phyloP scores from a whole-genome alignment of 441 rosid species.

The Corymbia citriodora region DNA sequence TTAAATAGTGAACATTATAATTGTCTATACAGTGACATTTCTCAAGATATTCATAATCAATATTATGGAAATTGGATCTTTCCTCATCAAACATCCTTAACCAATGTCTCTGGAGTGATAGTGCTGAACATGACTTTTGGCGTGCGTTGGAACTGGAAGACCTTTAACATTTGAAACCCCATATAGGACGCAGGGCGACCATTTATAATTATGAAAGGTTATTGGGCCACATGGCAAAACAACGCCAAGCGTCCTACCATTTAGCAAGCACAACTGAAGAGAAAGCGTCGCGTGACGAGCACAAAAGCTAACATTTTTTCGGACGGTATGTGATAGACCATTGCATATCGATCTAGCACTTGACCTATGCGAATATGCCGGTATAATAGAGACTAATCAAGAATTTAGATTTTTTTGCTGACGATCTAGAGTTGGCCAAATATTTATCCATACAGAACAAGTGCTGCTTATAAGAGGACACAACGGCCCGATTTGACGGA shows the following conservation, averaged over 20 bases:
- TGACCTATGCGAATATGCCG: not conserved
- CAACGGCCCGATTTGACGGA: not conserved
- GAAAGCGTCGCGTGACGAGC: not conserved
- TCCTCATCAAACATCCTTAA: not conserved
- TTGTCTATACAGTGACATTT: not conserved
- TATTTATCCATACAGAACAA: not conserved
- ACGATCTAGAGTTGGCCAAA: not conserved
- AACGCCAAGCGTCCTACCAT: not conserved
- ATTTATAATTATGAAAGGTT: not conserved
- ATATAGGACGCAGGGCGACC: not conserved
- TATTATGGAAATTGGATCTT: not conserved
- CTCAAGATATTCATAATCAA: not conserved
- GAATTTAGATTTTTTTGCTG: not conserved
- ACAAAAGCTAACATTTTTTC: not conserved
- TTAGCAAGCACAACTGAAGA: not conserved
- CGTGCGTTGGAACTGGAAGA: rapidly evolving
- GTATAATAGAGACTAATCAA: not conserved
- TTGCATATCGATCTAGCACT: not conserved
- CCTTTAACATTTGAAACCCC: not conserved
- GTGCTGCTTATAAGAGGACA: not conserved
- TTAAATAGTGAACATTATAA: not conserved
- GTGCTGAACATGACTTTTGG: not conserved
- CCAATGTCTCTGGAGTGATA: not conserved
- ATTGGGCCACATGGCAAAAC: not conserved
- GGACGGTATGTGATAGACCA: not conserved